A percentile compares a stretch with the other conserved stretches of the same genome.
Conservation (phyloP, 2,329 filamentous ascomycete species). For the Salinomyces thailandicus region DNA sequence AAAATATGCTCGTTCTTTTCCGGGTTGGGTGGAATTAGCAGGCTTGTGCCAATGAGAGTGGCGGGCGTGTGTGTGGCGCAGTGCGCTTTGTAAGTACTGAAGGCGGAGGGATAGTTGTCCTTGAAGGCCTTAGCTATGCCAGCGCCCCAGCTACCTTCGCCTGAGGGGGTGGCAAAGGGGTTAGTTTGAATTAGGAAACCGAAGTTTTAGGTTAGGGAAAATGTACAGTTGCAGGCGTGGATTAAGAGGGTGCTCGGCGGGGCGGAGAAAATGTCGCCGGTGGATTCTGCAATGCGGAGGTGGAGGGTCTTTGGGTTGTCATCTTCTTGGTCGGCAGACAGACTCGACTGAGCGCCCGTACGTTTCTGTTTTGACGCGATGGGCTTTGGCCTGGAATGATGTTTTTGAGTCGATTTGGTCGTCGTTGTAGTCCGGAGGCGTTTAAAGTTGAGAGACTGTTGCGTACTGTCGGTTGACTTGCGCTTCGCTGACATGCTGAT, state of each 20-base stretch:
- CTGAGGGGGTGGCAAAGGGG: too few species aligned
- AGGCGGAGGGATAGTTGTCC: constrained; percentile 41
- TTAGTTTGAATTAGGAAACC: too few species aligned
- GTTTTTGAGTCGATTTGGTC: background rate
- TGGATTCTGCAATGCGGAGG: constrained; percentile 13
- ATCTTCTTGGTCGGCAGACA: too few species aligned
- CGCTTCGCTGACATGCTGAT: background rate
- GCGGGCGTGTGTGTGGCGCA: constrained; percentile 31
- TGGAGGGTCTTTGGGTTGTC: background rate
- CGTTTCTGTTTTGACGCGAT: too few species aligned
- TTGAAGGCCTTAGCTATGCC: constrained; percentile 48
- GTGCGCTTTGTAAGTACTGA: constrained; percentile 36
- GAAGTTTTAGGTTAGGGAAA: too few species aligned
- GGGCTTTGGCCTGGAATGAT: too few species aligned
- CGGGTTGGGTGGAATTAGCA: constrained; percentile 37
- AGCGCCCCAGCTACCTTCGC: constrained; percentile 45
- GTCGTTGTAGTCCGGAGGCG: too few species aligned
- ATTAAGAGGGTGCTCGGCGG: constrained; percentile 42
- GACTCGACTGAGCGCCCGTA: too few species aligned
- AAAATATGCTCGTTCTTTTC: constrained; percentile 31
- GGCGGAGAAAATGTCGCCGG: constrained; percentile 44
- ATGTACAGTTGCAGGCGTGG: constrained; percentile 54
- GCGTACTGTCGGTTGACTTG: background rate
- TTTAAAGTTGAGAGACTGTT: background rate
- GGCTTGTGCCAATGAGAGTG: constrained; percentile 35